These are phyloP conservation scores for Talaromyces atroroseus DNA, from an alignment of 2,329 filamentous ascomycete species.

Conservation along the genomic window DNA sequence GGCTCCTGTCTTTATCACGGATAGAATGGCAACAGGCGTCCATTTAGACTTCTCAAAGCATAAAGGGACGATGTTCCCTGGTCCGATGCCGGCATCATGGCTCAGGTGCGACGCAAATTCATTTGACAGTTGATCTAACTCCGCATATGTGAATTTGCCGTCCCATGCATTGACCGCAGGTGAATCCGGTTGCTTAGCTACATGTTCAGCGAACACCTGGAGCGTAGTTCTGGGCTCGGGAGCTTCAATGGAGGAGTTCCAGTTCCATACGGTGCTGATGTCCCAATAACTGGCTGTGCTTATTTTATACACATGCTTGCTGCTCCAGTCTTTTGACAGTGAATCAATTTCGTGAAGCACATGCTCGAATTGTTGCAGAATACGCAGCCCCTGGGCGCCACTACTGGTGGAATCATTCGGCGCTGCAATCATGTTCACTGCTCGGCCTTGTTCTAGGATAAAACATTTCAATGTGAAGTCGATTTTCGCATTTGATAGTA, in stretches of 20 bases:
- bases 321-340: not conserved
- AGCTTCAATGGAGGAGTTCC: not conserved
- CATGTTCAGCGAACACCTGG: no score
- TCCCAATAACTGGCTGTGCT: not conserved
- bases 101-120: no score
- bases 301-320: not conserved
- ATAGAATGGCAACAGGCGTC: slow-evolving; percentile 13
- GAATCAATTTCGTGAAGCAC: not conserved
- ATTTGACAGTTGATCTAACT: slow-evolving; percentile 3
- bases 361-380: not conserved
- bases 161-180: slow-evolving; percentile 28
- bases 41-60: slow-evolving; percentile 15
- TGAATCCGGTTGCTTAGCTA: slow-evolving; percentile 19
- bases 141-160: slow-evolving; percentile 27
- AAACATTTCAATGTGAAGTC: not conserved
- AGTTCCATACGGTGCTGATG: not conserved
- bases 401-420: not conserved
- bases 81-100: no score
- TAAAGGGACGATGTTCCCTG: no score
- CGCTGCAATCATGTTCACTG: not conserved
- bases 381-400: not conserved
- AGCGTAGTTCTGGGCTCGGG: not conserved
- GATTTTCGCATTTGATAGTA: not conserved
- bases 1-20: slow-evolving; percentile 16
- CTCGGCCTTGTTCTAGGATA: not conserved